Evolutionary conservation across 2,329 filamentous ascomycete species (phyloP).

Genomic region (Shiraia sp.): DNA sequence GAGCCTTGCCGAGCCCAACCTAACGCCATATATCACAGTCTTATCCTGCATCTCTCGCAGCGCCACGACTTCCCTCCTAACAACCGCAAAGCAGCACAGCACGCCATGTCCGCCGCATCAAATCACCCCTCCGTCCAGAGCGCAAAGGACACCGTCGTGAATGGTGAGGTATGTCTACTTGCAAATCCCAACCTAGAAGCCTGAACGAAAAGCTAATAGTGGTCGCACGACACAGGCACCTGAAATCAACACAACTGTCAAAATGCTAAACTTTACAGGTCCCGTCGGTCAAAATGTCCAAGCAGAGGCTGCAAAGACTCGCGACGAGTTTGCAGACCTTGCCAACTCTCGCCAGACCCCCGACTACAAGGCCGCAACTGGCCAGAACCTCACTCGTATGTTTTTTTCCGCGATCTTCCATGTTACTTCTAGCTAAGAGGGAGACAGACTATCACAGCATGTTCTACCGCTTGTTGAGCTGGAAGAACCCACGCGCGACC

Average conservation of each 20-base stretch:
- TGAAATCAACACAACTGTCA: constrained; percentile 16
- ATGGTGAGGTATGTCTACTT: constrained; percentile 47
- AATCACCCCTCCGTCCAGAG: constrained; percentile 57
- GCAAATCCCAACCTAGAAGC: constrained; percentile 1
- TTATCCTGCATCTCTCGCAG: constrained; percentile 44
- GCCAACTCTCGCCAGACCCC: constrained; percentile 58
- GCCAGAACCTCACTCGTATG: constrained; percentile 65
- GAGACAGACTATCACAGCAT: constrained; percentile 65
- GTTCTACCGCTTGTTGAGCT: constrained; percentile 68
- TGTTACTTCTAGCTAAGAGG: constrained; percentile 15
- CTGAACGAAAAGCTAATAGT: constrained; percentile 28
- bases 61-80: constrained; percentile 32
- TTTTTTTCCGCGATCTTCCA: constrained; percentile 5
- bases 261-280: constrained; percentile 45
- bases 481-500: constrained; percentile 68
- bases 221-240: constrained; percentile 34
- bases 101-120: constrained; percentile 52
- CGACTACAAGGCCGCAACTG: constrained; percentile 59
- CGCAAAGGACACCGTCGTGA: constrained; percentile 46
- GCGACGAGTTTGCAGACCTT: constrained; percentile 62
- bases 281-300: constrained; percentile 62
- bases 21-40: constrained; percentile 43
- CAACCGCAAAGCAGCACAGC: constrained; percentile 51
- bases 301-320: constrained; percentile 59
- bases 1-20: constrained; percentile 39